phyloP scores from a whole-genome alignment of 2,329 filamentous ascomycete genomes.

The Fusarium cicatricum region DNA sequence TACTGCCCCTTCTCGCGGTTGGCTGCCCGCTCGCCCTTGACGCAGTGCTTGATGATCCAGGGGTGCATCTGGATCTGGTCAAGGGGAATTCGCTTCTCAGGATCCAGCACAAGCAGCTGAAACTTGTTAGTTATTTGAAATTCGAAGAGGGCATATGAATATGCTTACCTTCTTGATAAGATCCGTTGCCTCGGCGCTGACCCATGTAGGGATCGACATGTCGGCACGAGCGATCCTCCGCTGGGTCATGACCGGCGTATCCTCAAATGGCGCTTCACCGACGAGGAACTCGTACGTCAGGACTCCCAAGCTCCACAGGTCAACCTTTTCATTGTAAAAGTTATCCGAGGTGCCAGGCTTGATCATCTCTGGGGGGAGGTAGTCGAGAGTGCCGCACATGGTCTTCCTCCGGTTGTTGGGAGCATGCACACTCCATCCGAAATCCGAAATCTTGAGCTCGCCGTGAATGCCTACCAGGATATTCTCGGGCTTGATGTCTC shows the following conservation, averaged over 20 bases:
- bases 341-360: constrained; percentile 82
- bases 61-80: constrained; percentile 90
- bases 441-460: constrained; percentile 98
- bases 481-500: constrained; percentile 98
- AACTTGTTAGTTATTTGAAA: constrained; percentile 35
- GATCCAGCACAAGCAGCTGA: constrained; percentile 87
- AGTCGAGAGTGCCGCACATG: constrained; percentile 97
- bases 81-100: constrained; percentile 89
- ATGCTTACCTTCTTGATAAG: constrained; percentile 85
- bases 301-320: constrained; percentile 95
- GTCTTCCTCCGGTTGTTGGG: constrained; percentile 93
- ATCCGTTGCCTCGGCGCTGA: constrained; percentile 89
- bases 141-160: not conserved
- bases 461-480: constrained; percentile 96
- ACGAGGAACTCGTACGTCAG: constrained; percentile 96
- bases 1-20: constrained; percentile 57
- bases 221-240: constrained; percentile 87
- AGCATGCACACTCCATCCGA: constrained; percentile 97
- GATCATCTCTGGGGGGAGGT: constrained; percentile 98
- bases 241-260: constrained; percentile 94
- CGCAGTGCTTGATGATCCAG: constrained; percentile 97
- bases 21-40: constrained; percentile 65
- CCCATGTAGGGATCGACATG: constrained; percentile 90
- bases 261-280: constrained; percentile 96
- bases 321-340: constrained; percentile 94